Evolutionary conservation across 768 basidiomycete genomes (phyloP).

Genomic region (Multifurca ochricompacta): DNA sequence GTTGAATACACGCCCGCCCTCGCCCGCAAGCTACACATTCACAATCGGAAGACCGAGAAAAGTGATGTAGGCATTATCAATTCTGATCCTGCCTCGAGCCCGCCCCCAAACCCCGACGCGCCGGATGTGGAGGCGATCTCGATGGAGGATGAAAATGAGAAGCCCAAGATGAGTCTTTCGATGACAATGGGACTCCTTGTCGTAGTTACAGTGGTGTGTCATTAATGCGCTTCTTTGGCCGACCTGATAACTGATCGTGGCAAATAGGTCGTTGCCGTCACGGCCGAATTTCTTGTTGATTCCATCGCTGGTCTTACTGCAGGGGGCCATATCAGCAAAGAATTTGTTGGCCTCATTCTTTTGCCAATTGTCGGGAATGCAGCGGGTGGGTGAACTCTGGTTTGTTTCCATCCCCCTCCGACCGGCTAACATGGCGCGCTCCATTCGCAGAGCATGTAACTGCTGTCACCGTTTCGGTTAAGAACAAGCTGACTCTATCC

Average conservation of each 20-base stretch:
- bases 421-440: slow-evolving; percentile 5
- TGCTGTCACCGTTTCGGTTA: slow-evolving; percentile 85
- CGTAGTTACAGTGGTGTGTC: slow-evolving; percentile 34
- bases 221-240: not conserved
- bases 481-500: slow-evolving; percentile 81
- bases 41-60: not conserved
- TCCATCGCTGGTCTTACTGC: slow-evolving; percentile 71
- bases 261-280: slow-evolving; percentile 40
- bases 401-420: not conserved
- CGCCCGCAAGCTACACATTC: not conserved
- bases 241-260: not conserved
- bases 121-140: slow-evolving; percentile 7
- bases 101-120: slow-evolving; percentile 2
- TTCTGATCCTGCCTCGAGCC: not conserved
- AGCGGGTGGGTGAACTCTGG: slow-evolving; percentile 43
- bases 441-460: slow-evolving; percentile 66
- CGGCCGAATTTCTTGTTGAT: slow-evolving; percentile 61
- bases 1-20: not conserved
- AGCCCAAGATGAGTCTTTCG: slow-evolving; percentile 30
- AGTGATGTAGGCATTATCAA: not conserved
- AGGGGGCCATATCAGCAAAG: slow-evolving; percentile 49
- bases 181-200: slow-evolving; percentile 31
- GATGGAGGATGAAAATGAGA: slow-evolving; percentile 25
- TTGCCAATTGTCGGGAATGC: slow-evolving; percentile 91
- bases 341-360: slow-evolving; percentile 82